A percentile compares a stretch with the other conserved stretches of the same genome.
phyloP scores from a whole-genome alignment of 768 basidiomycete genomes.

The Pisolithus tinctorius region DNA sequence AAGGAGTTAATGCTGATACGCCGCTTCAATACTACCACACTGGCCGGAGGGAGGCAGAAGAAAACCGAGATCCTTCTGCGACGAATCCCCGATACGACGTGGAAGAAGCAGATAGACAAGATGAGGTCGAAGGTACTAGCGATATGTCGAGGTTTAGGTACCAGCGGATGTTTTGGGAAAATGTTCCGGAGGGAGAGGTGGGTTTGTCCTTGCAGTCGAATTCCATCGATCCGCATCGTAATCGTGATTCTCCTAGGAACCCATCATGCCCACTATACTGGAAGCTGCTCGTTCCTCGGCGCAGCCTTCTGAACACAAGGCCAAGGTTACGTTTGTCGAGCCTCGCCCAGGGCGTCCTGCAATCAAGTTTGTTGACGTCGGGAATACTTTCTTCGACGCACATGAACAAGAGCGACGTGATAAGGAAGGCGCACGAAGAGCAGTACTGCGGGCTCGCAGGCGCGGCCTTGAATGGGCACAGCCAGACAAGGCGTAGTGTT shows the following conservation, averaged over 20 bases:
- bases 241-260: conserved; percentile 38
- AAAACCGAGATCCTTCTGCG: background rate
- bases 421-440: conserved; percentile 43
- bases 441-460: conserved; percentile 27
- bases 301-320: conserved; percentile 31
- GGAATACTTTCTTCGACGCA: conserved; percentile 58
- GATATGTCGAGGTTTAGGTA: conserved; percentile 56
- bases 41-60: background rate
- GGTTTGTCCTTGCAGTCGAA: conserved; percentile 5
- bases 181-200: conserved; percentile 65
- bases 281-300: conserved; percentile 40
- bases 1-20: conserved; percentile 3
- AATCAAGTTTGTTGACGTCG: conserved; percentile 69
- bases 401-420: conserved; percentile 46
- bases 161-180: conserved; percentile 74
- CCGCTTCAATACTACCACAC: conserved; percentile 5
- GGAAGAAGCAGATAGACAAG: conserved; percentile 55
- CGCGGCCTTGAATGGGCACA: conserved; percentile 6
- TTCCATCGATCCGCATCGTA: background rate
- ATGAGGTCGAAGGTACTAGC: conserved; percentile 44
- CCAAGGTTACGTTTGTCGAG: conserved; percentile 32
- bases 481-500: background rate
- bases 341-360: conserved; percentile 42
- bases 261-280: conserved; percentile 51
- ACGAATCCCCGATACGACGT: conserved; percentile 36